Evolutionary conservation across 2,329 filamentous ascomycete genomes (phyloP), one percentile per base, ranked within the genome.

Genomic region (Aureobasidium sp.): DNA sequence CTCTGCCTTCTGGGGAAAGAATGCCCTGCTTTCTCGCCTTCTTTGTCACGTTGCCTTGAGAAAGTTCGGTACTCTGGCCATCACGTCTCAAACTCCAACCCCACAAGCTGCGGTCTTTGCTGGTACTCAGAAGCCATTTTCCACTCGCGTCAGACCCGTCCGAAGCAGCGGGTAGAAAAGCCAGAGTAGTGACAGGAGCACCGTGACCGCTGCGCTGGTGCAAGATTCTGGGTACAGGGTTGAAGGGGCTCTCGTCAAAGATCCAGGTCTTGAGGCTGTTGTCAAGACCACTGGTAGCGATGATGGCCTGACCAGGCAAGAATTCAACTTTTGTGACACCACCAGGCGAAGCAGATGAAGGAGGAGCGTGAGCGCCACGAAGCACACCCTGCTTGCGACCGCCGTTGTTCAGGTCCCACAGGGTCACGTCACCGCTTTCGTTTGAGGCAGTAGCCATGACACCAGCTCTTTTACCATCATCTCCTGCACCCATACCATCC

Each of bases 241-340:
- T 94, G 72, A 96, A 96, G 0, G 93, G 92, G 0, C 87, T 87
- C 73, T 95, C 88, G 70, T 97, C 93, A 68, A 97, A 96, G 64
- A 97, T 94, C 93, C 93, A 97, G 5, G 91, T 92, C 73, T 93
- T 95, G 63, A 99, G 78, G 10, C 92, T 90, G 75, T 99, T 99
- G 73, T 99, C 94, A 52, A 89, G 81, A 5, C 94, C 95, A 66
- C 91, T 94, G 10, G 91, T 96, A 32, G 97, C 80, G 46, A 99
- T 83, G 2, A 97, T 88, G 5, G 91, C 89, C 72, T 99, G 95
- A 0, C 92, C 93, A 17, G 87, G 79, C 12, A 99, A 80, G 69
- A 99, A 99, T 69, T 97, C 90, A 23, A 96, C 79, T 71, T 89
- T 92, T 77, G 87, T 95, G 51, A 97, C 84, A 4, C 92, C 93